Evolutionary conservation across 106 monocot species (phyloP).

Genomic region (Platanthera guangdongensis): DNA sequence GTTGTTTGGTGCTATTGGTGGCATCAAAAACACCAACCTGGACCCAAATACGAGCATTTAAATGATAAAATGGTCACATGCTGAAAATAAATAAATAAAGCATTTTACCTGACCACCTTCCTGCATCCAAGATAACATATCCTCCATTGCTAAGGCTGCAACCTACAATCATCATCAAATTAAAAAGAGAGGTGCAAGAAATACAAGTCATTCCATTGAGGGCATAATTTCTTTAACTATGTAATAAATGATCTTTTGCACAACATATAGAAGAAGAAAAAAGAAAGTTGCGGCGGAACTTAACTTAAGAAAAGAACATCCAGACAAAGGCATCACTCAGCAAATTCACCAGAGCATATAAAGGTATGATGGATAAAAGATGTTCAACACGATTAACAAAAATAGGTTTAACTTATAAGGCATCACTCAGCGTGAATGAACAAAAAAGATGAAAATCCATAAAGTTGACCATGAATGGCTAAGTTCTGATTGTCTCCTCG

Average conservation of each 20-base stretch:
- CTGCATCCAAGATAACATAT: slow-evolving; percentile 96
- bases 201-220: background rate
- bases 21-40: slow-evolving; percentile 99
- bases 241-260: background rate
- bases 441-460: background rate
- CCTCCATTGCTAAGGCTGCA: slow-evolving; percentile 97
- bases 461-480: background rate
- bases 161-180: slow-evolving; percentile 33
- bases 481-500: too few relatives aligned
- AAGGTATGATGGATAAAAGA: background rate
- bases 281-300: background rate
- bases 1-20: slow-evolving; percentile 77
- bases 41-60: slow-evolving; percentile 13
- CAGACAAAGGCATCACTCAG: background rate
- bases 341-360: too few relatives aligned
- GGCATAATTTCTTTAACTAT: background rate
- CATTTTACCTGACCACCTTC: slow-evolving; percentile 94
- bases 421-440: background rate
- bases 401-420: background rate
- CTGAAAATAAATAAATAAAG: background rate
- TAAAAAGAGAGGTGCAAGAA: background rate
- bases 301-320: background rate
- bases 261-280: background rate
- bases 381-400: background rate
- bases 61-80: slow-evolving; percentile 14